Evolutionary conservation across 2,329 filamentous ascomycete species (phyloP).

Genomic region (Cladosporium velox): DNA sequence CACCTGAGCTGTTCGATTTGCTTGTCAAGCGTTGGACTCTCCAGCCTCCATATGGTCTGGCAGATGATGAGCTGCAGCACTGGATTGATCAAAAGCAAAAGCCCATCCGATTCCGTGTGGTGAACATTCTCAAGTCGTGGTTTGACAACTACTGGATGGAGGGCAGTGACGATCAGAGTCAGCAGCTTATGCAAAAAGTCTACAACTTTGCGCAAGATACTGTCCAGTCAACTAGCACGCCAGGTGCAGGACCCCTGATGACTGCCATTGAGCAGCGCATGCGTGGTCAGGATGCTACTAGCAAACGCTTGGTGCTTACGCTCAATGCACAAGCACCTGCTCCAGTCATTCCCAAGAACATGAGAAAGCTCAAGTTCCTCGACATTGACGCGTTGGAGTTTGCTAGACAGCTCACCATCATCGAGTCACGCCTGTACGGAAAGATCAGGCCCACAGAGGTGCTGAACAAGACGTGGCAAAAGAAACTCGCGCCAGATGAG

Average conservation of each 20-base stretch:
- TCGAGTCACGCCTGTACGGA: constrained; percentile 89
- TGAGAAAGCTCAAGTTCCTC: constrained; percentile 98
- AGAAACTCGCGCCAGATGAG: constrained; percentile 80
- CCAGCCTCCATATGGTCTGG: constrained; percentile 83
- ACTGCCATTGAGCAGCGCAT: constrained; percentile 85
- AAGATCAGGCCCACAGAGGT: constrained; percentile 97
- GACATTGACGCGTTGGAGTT: constrained; percentile 97
- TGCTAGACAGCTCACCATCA: constrained; percentile 94
- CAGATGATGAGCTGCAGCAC: constrained; percentile 71
- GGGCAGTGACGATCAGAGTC: constrained; percentile 78
- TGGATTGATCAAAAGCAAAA: constrained; percentile 97
- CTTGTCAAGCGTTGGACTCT: constrained; percentile 89
- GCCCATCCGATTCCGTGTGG: constrained; percentile 89
- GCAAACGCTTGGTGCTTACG: constrained; percentile 83
- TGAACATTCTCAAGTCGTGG: constrained; percentile 98
- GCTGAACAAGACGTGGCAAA: constrained; percentile 98
- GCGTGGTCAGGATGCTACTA: constrained; percentile 81
- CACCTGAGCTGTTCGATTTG: constrained; percentile 87
- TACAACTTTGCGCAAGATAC: constrained; percentile 89
- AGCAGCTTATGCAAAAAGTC: constrained; percentile 81
- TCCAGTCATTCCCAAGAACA: constrained; percentile 95
- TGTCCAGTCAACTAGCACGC: constrained; percentile 90
- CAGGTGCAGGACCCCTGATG: constrained; percentile 81
- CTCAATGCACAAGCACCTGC: constrained; percentile 73
- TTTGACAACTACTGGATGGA: constrained; percentile 99